These are phyloP conservation scores for Cytospora chrysosperma DNA, from an alignment of 2,329 filamentous ascomycete species.

Conservation along the genomic window DNA sequence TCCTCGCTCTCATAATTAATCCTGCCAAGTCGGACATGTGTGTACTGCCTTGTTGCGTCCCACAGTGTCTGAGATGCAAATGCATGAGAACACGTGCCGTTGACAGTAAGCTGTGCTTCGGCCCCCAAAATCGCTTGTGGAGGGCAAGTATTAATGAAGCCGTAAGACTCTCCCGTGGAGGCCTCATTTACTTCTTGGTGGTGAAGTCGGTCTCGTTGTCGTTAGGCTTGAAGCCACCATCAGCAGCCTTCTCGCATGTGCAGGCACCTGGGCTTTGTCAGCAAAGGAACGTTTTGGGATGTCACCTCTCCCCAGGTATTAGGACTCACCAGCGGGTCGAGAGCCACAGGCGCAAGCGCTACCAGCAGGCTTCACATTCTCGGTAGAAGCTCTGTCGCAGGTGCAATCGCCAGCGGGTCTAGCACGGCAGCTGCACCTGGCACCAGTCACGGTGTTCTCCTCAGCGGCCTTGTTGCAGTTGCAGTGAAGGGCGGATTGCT, in stretches of 20 bases:
- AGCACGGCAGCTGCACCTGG: conserved; percentile 80
- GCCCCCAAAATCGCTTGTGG: background rate
- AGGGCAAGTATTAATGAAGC: background rate
- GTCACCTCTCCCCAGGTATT: background rate
- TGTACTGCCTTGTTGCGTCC: background rate
- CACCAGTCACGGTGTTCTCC: conserved; percentile 73
- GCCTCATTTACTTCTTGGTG: conserved; percentile 52
- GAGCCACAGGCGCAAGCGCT: conserved; percentile 74
- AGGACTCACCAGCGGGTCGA: conserved; percentile 63
- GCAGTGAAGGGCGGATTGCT: conserved; percentile 84
- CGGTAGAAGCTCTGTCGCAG: conserved; percentile 68
- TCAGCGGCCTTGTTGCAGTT: conserved; percentile 71
- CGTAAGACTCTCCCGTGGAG: background rate
- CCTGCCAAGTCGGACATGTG: background rate
- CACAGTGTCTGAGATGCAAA: background rate
- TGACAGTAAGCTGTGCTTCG: background rate
- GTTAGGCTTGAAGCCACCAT: conserved; percentile 61
- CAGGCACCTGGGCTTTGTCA: conserved; percentile 55
- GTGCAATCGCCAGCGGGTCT: conserved; percentile 79
- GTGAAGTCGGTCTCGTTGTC: conserved; percentile 91
- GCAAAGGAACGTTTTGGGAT: background rate
- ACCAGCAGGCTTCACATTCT: conserved; percentile 64
- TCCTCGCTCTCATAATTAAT: background rate
- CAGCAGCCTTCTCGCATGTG: conserved; percentile 76
- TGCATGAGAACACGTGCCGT: background rate